Percentiles rank a stretch among this genome's conserved stretches.
phyloP scores from a whole-genome alignment of 257 asterid genomes.

The Cinchona pubescens region DNA sequence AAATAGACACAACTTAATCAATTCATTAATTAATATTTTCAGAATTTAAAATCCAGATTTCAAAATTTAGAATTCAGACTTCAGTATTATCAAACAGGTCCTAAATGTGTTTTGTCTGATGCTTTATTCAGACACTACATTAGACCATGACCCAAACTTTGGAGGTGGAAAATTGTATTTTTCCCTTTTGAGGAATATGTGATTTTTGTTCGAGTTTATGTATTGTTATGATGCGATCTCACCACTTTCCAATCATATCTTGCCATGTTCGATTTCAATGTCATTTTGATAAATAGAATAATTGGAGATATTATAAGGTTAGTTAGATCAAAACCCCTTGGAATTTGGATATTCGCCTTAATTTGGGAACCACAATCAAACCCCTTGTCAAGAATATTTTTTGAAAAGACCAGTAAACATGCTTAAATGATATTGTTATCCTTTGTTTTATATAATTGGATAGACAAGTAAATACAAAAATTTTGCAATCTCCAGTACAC shows the following conservation, averaged over 20 bases:
- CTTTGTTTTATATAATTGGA: not conserved
- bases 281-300: not conserved
- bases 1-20: too few species aligned
- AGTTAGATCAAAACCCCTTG: not conserved
- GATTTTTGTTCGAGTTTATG: not conserved
- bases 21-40: too few species aligned
- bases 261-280: not conserved
- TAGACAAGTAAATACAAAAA: not conserved
- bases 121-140: too few species aligned
- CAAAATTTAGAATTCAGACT: too few species aligned
- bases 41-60: too few species aligned
- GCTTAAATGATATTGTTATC: not conserved
- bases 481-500: not conserved
- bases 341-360: not conserved
- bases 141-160: too few species aligned
- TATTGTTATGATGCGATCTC: not conserved
- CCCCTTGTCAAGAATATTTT: too few species aligned
- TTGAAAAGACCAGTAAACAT: not conserved
- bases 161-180: too few species aligned
- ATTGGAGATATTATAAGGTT: not conserved
- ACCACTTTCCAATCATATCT: not conserved
- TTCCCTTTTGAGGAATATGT: not conserved
- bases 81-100: too few species aligned
- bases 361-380: not conserved
- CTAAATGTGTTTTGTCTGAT: too few species aligned